Evolutionary conservation across 306 rosid genomes (phyloP), one percentile per base, ranked within the genome.

Genomic region (Neltuma alba): DNA sequence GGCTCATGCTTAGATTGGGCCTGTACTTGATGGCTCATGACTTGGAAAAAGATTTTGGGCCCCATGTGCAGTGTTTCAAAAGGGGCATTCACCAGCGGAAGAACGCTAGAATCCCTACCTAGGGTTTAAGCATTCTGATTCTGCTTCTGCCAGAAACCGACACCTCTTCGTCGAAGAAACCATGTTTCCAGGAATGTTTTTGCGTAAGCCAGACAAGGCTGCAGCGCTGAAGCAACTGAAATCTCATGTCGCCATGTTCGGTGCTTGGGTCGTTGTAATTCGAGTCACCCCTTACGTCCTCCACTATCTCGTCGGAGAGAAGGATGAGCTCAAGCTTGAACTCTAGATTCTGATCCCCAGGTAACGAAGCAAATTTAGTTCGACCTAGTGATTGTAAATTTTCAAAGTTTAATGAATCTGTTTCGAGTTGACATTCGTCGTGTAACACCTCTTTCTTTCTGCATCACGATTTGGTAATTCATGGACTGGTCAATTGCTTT

Each of bases 141-240:
- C 30, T n/a, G 31, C 4, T 6, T 7, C 27, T 20, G 70, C 1
- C 30, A 65, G 70, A 65, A 23, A 36, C 28, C 16, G 70, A 4
- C 36, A 23, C 21, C 0, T 5, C 11, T 9, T 23, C 70, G 5
- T 65, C 28, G 5, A 23, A 65, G 25, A 66, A 75, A 80, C 30
- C 78, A 88, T 95, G 99, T 95, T 93, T 86, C 97, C 98, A 0
- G 99, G 99, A 31, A 91, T 92, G 99, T 93, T 93, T 70, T 87
- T 91, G 97, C 92, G 91, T 36, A 95, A 91, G 89, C 99, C 99
- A 0, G 98, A 95, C 72, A 95, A 95, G 84, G 91, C 89, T 37
- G 92, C 57, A 21, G 98, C 98, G 42, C 66, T 93, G 80, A 90
- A 90, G 92, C 97, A 95, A 89, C 94, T 95, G 15, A 88, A 84